A percentile compares a stretch with the other conserved stretches of the same genome.
Conservation (phyloP, 2,329 filamentous ascomycete species). For the Aspergillus candidus region DNA sequence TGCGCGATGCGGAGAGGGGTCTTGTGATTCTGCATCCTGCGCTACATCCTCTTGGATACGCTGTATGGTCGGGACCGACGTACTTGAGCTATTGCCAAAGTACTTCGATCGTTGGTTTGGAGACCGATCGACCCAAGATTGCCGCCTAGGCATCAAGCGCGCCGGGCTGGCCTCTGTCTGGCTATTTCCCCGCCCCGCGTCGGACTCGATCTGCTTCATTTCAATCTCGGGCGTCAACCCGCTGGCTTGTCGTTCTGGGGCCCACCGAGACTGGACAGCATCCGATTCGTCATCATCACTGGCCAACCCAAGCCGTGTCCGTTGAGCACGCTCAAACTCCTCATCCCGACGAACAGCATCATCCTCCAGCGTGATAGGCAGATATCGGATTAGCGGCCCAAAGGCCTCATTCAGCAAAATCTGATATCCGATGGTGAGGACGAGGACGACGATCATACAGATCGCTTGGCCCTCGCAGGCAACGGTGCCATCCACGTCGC, state of each 20-base stretch:
- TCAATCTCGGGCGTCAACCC: slow-evolving; percentile 46
- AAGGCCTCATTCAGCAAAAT: slow-evolving; percentile 76
- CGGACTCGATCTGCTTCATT: slow-evolving; percentile 33
- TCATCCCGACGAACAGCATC: slow-evolving; percentile 88
- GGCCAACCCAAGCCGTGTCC: slow-evolving; percentile 58
- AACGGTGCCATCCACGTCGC: slow-evolving; percentile 48
- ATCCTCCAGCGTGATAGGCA: slow-evolving; percentile 93
- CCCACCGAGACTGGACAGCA: slow-evolving; percentile 41
- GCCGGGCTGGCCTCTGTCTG: slow-evolving; percentile 19
- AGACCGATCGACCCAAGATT: slow-evolving; percentile 42
- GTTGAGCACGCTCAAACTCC: slow-evolving; percentile 75
- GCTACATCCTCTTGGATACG: slow-evolving; percentile 32
- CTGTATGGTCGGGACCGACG: slow-evolving; percentile 27
- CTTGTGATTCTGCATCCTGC: slow-evolving; percentile 64
- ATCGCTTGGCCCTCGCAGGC: slow-evolving; percentile 71
- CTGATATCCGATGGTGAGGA: slow-evolving; percentile 72
- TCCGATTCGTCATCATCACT: slow-evolving; percentile 39
- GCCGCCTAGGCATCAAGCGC: slow-evolving; percentile 14
- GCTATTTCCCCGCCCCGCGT: slow-evolving; percentile 14
- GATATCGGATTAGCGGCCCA: slow-evolving; percentile 74
- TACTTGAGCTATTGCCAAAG: slow-evolving; percentile 32
- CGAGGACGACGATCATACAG: slow-evolving; percentile 69
- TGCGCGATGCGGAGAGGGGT: slow-evolving; percentile 49
- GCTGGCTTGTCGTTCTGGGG: slow-evolving; percentile 33
- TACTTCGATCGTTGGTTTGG: slow-evolving; percentile 36